Evolutionary conservation across 306 rosid genomes (phyloP), one percentile per base, ranked within the genome.

Genomic region (Vigna hirtella): DNA sequence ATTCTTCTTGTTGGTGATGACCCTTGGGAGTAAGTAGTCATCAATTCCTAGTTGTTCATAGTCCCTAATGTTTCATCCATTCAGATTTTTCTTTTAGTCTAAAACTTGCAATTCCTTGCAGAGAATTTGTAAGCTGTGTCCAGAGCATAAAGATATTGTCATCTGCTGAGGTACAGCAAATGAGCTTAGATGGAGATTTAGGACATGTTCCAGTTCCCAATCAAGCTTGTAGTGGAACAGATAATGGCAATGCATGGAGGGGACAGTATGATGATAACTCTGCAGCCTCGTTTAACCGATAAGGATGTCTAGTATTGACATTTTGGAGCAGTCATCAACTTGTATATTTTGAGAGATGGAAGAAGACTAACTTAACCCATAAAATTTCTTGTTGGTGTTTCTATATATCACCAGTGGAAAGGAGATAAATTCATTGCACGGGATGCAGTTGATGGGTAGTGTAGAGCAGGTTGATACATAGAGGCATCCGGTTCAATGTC

Each of bases 1-100:
- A 90, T 94, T 70, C 97, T 94, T 84, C 96, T 94, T 26, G 98
- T 92, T 57, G 98, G 98, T 4, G 98, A 94, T 57, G 98, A 94
- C 85, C 98, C 98, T 18, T 94, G 98, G 98, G 97, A 94, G 98
- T 94, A 87, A 87, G 98, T 89, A 59, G 7, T 70, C 63, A 61
- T 70, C 63, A 65, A 74, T 56, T 70, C 80, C 36, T 73, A 18
- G 0, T 45, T 30, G 13, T 78, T 62, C 20, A 13, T 48, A 28
- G 20, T 40, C 26, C 36, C 32, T 45, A 13, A 15, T 32, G 6
- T 32, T 57, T 79, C 56, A 7, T 10, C 43, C 50, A 65, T 38
- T 71, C 28, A 30, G 11, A n/a, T 71, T 30, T 43, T 3, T 28
- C 66, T 59, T 76, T 77, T 78, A 81, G 40, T 74, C 26, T 57